phyloP scores from a whole-genome alignment of 108 stramenopile genomes.

The Aurantiochytrium sp. region DNA sequence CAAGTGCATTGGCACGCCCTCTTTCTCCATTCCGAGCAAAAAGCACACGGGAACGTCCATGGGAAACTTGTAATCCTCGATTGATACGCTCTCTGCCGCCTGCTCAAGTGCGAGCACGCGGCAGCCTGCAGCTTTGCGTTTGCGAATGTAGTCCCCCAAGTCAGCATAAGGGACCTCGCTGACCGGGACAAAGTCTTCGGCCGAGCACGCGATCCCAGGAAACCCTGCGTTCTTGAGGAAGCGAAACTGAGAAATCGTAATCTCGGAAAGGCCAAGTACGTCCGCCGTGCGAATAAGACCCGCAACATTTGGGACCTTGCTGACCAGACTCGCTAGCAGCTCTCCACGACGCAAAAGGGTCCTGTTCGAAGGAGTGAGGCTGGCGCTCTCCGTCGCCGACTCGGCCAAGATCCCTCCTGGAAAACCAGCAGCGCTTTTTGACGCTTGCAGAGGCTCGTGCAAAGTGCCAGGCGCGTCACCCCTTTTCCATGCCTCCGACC shows the following conservation, averaged over 20 bases:
- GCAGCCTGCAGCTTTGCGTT: slow-evolving; percentile 62
- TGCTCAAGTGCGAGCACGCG: slow-evolving; percentile 78
- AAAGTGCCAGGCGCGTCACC: no score
- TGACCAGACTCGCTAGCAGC: background rate
- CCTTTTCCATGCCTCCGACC: background rate
- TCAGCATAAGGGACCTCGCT: background rate
- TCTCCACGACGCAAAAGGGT: background rate
- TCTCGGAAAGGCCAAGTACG: background rate
- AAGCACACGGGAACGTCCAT: slow-evolving; percentile 67
- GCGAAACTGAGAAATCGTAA: background rate
- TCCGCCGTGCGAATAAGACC: background rate
- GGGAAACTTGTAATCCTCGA: slow-evolving; percentile 46
- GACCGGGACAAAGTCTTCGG: background rate
- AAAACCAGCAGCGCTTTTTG: no score
- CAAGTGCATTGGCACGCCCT: slow-evolving; percentile 78
- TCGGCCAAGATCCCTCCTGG: no score
- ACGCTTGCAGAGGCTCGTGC: no score
- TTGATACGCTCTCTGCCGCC: slow-evolving; percentile 55
- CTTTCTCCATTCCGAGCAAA: slow-evolving; percentile 84
- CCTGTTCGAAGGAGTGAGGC: no score
- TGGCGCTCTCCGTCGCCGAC: no score
- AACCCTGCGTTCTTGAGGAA: background rate
- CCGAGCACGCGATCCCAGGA: background rate
- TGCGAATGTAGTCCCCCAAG: slow-evolving; percentile 25
- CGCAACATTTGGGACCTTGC: background rate